A percentile compares a stretch with the other conserved stretches of the same genome.
phyloP scores from a whole-genome alignment of 2,329 filamentous ascomycete species.

The Byssoonygena ceratinophila region DNA sequence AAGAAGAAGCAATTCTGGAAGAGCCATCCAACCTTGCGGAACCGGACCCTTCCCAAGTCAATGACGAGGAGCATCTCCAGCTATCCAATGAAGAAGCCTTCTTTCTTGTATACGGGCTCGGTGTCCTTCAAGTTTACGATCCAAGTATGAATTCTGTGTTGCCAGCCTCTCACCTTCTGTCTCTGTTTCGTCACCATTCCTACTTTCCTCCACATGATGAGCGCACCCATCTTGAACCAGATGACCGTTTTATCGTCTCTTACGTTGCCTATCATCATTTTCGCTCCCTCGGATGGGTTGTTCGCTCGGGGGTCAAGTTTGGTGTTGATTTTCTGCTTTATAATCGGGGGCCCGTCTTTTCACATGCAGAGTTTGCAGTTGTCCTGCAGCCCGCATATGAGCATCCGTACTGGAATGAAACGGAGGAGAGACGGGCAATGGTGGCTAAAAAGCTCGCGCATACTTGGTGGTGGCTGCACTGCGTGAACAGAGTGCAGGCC shows the following conservation, averaged over 20 bases:
- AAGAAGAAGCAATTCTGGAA: constrained; percentile 45
- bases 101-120: constrained; percentile 74
- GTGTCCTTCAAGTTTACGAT: constrained; percentile 53
- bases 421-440: constrained; percentile 39
- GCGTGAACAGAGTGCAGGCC: constrained; percentile 76
- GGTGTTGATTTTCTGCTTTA: constrained; percentile 93
- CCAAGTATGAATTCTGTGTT: constrained; percentile 33
- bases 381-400: constrained; percentile 74
- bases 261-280: constrained; percentile 95
- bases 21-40: constrained; percentile 8
- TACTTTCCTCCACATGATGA: constrained; percentile 51
- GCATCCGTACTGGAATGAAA: constrained; percentile 57
- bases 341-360: constrained; percentile 81
- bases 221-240: constrained; percentile 47
- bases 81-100: constrained; percentile 83
- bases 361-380: constrained; percentile 86
- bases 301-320: constrained; percentile 87
- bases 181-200: constrained; percentile 57
- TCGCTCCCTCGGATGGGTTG: constrained; percentile 87
- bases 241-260: constrained; percentile 74
- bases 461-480: constrained; percentile 56
- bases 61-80: constrained; percentile 76
- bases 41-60: constrained; percentile 18
- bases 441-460: constrained; percentile 39
- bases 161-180: constrained; percentile 49